Evolutionary conservation across 1,284 basidiomycete genomes (phyloP).

Genomic region (Sphaerobolus stellatus): DNA sequence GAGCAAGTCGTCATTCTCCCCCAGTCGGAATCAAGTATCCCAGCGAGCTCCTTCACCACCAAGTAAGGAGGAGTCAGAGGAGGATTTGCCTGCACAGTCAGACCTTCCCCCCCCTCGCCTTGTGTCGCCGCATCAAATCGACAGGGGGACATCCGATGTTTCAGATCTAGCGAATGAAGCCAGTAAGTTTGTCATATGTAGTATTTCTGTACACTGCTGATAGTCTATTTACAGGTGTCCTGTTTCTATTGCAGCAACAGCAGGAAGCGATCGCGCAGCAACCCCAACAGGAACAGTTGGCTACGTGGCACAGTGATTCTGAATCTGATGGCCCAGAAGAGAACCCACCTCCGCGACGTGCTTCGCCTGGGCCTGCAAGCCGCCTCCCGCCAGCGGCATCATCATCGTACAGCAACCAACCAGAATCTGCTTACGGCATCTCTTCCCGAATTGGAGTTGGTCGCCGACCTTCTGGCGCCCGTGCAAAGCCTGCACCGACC

Average conservation of each 20-base stretch:
- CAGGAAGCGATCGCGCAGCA: slow-evolving; percentile 20
- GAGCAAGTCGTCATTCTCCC: too few species aligned
- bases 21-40: neutral
- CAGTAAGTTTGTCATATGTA: neutral
- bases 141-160: too few species aligned
- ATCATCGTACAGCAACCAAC: slow-evolving; percentile 6
- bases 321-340: slow-evolving; percentile 10
- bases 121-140: too few species aligned
- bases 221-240: slow-evolving; percentile 55
- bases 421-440: neutral
- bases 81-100: too few species aligned
- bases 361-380: slow-evolving; percentile 3
- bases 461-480: slow-evolving; percentile 82
- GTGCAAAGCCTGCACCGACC: slow-evolving; percentile 56
- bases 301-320: neutral
- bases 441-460: slow-evolving; percentile 47
- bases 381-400: slow-evolving; percentile 5
- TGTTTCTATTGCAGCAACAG: slow-evolving; percentile 67
- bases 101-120: too few species aligned
- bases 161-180: slow-evolving; percentile 9
- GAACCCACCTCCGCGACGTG: slow-evolving; percentile 10
- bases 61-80: too few species aligned
- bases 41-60: neutral
- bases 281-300: neutral
- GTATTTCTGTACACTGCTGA: slow-evolving; percentile 30